Evolutionary conservation across 139 green algal genomes (phyloP).

Genomic region (Ostreobium quekettii): DNA sequence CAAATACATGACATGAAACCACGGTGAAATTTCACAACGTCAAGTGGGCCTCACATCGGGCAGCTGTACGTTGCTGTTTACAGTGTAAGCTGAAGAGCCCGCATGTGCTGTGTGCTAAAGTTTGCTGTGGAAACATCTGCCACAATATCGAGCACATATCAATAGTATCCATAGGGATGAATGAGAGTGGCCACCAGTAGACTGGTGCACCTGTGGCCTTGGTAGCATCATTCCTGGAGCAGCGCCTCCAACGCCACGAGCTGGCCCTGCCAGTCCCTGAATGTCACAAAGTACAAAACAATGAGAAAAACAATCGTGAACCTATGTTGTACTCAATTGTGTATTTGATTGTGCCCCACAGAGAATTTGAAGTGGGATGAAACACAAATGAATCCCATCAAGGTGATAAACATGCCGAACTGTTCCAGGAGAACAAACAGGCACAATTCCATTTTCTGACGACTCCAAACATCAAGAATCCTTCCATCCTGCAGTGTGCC

Average conservation of each 20-base stretch:
- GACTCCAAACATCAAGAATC: too few species aligned
- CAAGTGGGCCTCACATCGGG: background rate
- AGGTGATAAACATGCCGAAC: background rate
- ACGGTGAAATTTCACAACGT: background rate
- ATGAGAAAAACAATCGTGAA: background rate
- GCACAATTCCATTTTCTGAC: background rate
- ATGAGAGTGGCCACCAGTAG: too few species aligned
- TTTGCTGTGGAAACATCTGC: too few species aligned
- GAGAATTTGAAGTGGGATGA: background rate
- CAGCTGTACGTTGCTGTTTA: background rate
- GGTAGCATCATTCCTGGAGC: slow-evolving; percentile 87
- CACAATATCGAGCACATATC: background rate
- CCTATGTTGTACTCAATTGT: background rate
- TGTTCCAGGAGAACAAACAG: background rate
- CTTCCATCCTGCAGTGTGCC: too few species aligned
- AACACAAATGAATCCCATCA: background rate
- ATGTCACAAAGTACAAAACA: background rate
- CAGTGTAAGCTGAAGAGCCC: background rate
- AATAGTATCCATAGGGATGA: background rate
- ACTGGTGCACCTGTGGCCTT: slow-evolving; percentile 49
- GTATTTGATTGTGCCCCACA: background rate
- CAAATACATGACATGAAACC: background rate
- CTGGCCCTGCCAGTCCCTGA: slow-evolving; percentile 77
- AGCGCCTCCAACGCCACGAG: slow-evolving; percentile 77
- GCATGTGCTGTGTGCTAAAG: background rate